Conservation (phyloP, 441 rosid genomes). For the Eutrema salsugineum region DNA sequence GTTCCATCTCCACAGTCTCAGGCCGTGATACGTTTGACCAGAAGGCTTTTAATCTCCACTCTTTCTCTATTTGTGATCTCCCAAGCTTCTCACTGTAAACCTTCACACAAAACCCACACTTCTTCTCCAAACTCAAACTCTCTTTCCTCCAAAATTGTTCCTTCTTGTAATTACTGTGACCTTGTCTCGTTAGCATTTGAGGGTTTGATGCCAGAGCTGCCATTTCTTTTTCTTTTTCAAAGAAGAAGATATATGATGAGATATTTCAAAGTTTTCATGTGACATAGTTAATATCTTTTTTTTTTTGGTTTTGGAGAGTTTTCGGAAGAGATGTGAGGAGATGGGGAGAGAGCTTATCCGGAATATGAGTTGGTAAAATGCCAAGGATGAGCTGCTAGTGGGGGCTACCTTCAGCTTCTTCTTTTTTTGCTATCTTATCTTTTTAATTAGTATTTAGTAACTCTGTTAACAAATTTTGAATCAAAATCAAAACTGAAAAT, state of each 20-base stretch:
- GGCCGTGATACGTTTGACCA: slow-evolving; percentile 65
- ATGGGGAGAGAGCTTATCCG: slow-evolving; percentile 43
- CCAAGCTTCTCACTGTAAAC: slow-evolving; percentile 29
- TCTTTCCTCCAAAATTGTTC: slow-evolving; percentile 41
- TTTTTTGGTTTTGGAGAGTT: neutral
- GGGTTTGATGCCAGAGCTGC: slow-evolving; percentile 49
- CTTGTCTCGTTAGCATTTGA: slow-evolving; percentile 45
- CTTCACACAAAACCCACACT: slow-evolving; percentile 28
- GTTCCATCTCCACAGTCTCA: slow-evolving; percentile 60
- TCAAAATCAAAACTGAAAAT: no score
- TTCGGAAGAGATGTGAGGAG: slow-evolving; percentile 12
- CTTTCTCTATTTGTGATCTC: slow-evolving; percentile 35
- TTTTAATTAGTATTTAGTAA: neutral
- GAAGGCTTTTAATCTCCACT: slow-evolving; percentile 40
- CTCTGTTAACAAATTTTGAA: no score
- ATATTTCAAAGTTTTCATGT: neutral
- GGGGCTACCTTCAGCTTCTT: neutral
- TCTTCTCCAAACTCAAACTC: slow-evolving; percentile 36
- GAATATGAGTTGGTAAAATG: slow-evolving; percentile 19
- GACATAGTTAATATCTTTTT: slow-evolving; percentile 11
- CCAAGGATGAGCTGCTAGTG: neutral
- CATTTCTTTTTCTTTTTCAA: slow-evolving; percentile 26
- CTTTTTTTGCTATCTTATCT: neutral
- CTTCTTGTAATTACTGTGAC: slow-evolving; percentile 29
- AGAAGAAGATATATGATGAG: neutral